Evolutionary conservation across 495 filamentous ascomycete genomes (phyloP), one percentile per base, ranked within the genome.

Genomic region (Cudoniella acicularis): DNA sequence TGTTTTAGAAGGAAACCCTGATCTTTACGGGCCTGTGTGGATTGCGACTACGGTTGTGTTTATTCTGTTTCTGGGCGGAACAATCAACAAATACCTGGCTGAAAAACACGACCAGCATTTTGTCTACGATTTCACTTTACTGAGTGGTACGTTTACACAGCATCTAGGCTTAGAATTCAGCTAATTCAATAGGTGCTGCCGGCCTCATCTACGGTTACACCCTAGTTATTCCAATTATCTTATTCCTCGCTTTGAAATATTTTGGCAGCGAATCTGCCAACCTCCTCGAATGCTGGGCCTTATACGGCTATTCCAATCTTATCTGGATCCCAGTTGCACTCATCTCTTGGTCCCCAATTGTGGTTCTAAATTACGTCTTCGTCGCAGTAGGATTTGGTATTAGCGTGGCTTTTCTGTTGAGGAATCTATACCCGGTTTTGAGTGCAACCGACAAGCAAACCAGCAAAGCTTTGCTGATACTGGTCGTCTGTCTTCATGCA

Each of bases 1-100:
- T 67, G 88, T 97, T 30, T 79, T 97, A 4, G 94, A 97, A 65
- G 94, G 92, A n/a, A 96, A 97, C 69, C 91, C 94, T 18, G 94
- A 98, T 69, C 79, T 98, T 54, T 98, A 98, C 77, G 83, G 83
- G 1, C 94, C 94, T 2, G 88, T 98, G 72, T 98, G 94, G 94
- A 96, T 98, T 75, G 95, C 95, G 10, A 98, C 94, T 0, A 97
- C 94, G 2, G 95, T 98, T 17, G 87, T 98, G 21, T 80, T 98
- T 62, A 97, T 98, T 49, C 77, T 98, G 42, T 98, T 98, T 72
- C 69, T 98, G 59, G 92, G 92, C 4, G 94, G 92, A 18, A 98
- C 95, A 0, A 96, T 98, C 60, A 94, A 87, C 63, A 86, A 91
- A 69, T 98, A 96, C 72, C 75, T 96, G 43, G 81, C 87, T 18